These are phyloP conservation scores for Dorcoceras hygrometricum DNA, from an alignment of 257 asterid species.

Conservation along the genomic window DNA sequence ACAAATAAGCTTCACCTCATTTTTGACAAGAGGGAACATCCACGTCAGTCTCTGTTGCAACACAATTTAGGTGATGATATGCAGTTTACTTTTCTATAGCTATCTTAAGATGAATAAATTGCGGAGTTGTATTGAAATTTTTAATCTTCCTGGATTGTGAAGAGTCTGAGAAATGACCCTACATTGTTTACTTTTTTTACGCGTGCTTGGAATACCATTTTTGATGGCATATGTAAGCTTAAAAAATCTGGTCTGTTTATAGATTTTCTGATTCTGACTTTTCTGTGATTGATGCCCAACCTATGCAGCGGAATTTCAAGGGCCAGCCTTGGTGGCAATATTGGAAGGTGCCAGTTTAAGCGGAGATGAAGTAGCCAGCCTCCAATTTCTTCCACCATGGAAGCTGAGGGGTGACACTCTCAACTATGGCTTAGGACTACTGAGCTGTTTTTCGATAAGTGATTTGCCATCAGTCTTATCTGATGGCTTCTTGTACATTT, in stretches of 20 bases:
- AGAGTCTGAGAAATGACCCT: conserved; percentile 3
- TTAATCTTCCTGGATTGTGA: conserved; percentile 15
- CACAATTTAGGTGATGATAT: conserved; percentile 81
- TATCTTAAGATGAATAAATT: conserved; percentile 19
- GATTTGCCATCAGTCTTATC: conserved; percentile 84
- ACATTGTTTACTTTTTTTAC: background rate
- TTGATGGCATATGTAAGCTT: conserved; percentile 12
- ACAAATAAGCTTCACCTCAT: conserved; percentile 83
- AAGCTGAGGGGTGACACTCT: conserved; percentile 75
- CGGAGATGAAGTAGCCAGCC: conserved; percentile 85
- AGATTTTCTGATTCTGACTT: conserved; percentile 13
- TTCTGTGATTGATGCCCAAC: conserved; percentile 24
- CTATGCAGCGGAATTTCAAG: conserved; percentile 94
- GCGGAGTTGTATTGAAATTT: conserved; percentile 5
- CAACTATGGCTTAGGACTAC: conserved; percentile 90
- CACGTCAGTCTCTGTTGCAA: conserved; percentile 79
- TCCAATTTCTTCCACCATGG: conserved; percentile 98
- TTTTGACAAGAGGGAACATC: conserved; percentile 92
- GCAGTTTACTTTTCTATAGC: conserved; percentile 19
- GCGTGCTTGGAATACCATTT: conserved; percentile 18
- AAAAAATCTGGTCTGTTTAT: conserved; percentile 14
- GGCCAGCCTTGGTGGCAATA: conserved; percentile 83
- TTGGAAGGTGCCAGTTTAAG: conserved; percentile 85
- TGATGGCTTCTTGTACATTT: conserved; percentile 83
- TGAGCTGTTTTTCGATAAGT: conserved; percentile 83